phyloP scores from a whole-genome alignment of 371 early-diverging fungal genomes.

The Batrachochytrium dendrobatidis region DNA sequence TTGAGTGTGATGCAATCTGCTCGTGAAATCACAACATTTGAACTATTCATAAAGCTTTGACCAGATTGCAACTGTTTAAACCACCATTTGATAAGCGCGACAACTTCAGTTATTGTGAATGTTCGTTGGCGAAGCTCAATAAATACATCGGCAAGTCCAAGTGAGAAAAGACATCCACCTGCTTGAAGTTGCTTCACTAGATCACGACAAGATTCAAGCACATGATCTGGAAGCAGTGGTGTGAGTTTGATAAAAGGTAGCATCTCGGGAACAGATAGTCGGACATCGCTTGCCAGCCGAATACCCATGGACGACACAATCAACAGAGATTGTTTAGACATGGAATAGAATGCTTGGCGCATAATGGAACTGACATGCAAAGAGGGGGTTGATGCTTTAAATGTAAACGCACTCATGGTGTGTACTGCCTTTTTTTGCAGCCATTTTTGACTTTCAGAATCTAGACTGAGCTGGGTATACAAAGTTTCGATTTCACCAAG shows the following conservation, averaged over 20 bases:
- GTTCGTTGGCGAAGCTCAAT: constrained; percentile 54
- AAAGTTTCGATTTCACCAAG: constrained; percentile 36
- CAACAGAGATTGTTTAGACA: constrained; percentile 40
- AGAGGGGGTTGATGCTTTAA: constrained; percentile 67
- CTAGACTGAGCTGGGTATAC: constrained; percentile 20
- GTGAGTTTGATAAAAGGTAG: constrained; percentile 54
- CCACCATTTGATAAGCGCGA: constrained; percentile 76
- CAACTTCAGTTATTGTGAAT: constrained; percentile 50
- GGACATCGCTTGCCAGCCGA: constrained; percentile 39
- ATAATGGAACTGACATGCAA: constrained; percentile 52
- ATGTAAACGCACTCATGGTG: constrained; percentile 59
- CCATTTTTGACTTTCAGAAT: constrained; percentile 37
- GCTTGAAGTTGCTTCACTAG: constrained; percentile 49
- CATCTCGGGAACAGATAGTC: constrained; percentile 49
- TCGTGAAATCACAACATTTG: too few relatives aligned
- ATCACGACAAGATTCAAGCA: constrained; percentile 47
- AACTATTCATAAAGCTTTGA: too few relatives aligned
- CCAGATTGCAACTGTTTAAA: constrained; percentile 52
- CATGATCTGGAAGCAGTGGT: constrained; percentile 48
- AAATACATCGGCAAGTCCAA: constrained; percentile 56
- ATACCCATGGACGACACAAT: constrained; percentile 67
- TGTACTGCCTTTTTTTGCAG: constrained; percentile 63
- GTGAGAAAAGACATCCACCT: constrained; percentile 28
- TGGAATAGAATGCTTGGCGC: constrained; percentile 24
- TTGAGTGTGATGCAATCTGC: not conserved